Conservation (phyloP, 2,329 filamentous ascomycete species). For the Rosellinia necatrix region DNA sequence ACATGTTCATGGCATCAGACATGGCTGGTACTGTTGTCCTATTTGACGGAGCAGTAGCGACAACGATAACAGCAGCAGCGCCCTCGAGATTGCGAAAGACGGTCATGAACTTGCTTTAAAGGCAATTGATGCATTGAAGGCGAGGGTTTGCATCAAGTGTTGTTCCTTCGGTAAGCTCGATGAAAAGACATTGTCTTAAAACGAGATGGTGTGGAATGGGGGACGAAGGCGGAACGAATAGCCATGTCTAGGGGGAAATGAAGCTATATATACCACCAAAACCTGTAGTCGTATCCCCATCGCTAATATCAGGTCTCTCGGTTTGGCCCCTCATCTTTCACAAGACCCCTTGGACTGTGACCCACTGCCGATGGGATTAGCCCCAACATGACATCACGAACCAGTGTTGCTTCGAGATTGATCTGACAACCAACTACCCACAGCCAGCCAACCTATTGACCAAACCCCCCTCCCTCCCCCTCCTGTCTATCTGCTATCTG, state of each 20-base stretch:
- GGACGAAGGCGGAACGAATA: not conserved
- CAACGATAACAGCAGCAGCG: not conserved
- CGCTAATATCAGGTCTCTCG: not conserved
- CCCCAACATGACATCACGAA: not conserved
- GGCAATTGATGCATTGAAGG: not conserved
- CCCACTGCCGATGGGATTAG: not conserved
- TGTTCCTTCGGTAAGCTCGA: not conserved
- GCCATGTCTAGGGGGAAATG: not conserved
- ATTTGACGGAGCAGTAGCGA: not conserved
- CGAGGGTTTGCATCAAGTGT: not conserved
- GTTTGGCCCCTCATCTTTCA: not conserved
- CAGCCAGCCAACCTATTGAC: no score
- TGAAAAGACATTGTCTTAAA: conserved; percentile 7
- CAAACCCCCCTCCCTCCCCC: no score
- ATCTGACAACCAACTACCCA: no score
- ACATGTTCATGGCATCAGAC: conserved; percentile 9
- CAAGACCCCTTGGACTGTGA: not conserved
- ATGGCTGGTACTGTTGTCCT: not conserved
- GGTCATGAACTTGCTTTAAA: not conserved
- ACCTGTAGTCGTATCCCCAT: not conserved
- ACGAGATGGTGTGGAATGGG: conserved; percentile 3
- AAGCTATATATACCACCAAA: not conserved
- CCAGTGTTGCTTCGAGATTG: no score
- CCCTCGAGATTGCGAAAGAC: not conserved
- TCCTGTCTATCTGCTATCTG: no score